Conservation (phyloP, 208 protist genomes). For the Acanthamoeba lenticulata region DNA sequence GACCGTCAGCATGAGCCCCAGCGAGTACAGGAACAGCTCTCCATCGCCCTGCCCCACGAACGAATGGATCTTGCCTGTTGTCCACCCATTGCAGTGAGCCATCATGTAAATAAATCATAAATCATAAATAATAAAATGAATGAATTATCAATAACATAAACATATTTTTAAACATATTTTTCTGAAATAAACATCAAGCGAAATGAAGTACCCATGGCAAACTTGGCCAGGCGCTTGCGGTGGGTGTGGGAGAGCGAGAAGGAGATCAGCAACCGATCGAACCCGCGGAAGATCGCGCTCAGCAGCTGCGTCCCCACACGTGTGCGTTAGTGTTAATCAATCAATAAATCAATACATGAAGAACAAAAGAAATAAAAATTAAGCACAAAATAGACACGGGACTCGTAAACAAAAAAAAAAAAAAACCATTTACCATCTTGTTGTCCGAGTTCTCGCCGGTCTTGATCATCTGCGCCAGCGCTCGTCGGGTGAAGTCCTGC, state of each 20-base stretch:
- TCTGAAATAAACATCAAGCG: no score
- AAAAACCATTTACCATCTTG: slow-evolving; percentile 61
- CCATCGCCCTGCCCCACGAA: slow-evolving; percentile 35
- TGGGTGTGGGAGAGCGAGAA: slow-evolving; percentile 59
- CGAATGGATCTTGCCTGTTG: slow-evolving; percentile 51
- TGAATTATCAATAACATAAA: no score
- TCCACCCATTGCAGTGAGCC: neutral
- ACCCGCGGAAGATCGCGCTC: slow-evolving; percentile 37
- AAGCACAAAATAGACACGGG: no score
- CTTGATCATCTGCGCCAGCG: slow-evolving; percentile 2
- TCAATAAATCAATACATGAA: no score
- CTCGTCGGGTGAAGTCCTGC: slow-evolving; percentile 52
- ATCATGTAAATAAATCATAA: no score
- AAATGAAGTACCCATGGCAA: slow-evolving; percentile 59
- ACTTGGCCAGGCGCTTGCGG: slow-evolving; percentile 39
- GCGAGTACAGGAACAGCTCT: slow-evolving; percentile 40
- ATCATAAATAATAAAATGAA: no score
- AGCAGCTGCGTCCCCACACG: slow-evolving; percentile 25
- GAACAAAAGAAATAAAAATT: no score
- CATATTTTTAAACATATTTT: no score
- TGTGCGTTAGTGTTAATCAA: no score
- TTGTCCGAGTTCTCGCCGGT: slow-evolving; percentile 43
- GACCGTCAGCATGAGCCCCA: slow-evolving; percentile 42
- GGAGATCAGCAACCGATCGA: slow-evolving; percentile 30
- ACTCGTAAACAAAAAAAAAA: no score